These are phyloP conservation scores for Emydomyces testavorans DNA, from an alignment of 2,329 filamentous ascomycete species.

Conservation along the genomic window DNA sequence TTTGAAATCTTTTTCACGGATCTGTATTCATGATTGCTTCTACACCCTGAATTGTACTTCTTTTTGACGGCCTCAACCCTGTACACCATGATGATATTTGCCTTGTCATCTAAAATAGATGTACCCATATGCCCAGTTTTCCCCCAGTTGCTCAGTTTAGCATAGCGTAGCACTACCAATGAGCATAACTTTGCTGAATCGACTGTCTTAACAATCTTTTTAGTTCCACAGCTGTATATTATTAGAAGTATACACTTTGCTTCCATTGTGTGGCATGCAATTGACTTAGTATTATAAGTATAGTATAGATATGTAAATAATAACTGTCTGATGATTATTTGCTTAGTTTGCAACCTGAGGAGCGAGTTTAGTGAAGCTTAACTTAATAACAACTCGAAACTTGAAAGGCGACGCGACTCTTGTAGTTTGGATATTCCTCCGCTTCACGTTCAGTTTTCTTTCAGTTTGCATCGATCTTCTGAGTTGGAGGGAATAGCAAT, in stretches of 20 bases:
- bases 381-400: no score
- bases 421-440: neutral
- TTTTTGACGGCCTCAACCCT: neutral
- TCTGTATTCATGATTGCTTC: constrained; percentile 10
- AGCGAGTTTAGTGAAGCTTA: neutral
- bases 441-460: neutral
- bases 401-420: neutral
- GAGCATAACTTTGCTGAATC: constrained; percentile 3
- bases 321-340: no score
- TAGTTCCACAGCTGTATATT: neutral
- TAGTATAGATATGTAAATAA: no score
- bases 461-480: constrained; percentile 6
- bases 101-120: constrained; percentile 25
- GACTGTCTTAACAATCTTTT: neutral
- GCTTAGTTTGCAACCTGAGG: neutral
- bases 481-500: neutral
- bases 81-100: constrained; percentile 6
- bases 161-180: constrained; percentile 8
- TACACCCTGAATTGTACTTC: neutral
- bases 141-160: neutral
- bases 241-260: no score
- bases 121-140: constrained; percentile 26
- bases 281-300: no score
- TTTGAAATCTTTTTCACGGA: constrained; percentile 5
- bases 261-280: no score